Evolutionary conservation across 345 rosid species (phyloP).

Genomic region (Luvunga scandens): DNA sequence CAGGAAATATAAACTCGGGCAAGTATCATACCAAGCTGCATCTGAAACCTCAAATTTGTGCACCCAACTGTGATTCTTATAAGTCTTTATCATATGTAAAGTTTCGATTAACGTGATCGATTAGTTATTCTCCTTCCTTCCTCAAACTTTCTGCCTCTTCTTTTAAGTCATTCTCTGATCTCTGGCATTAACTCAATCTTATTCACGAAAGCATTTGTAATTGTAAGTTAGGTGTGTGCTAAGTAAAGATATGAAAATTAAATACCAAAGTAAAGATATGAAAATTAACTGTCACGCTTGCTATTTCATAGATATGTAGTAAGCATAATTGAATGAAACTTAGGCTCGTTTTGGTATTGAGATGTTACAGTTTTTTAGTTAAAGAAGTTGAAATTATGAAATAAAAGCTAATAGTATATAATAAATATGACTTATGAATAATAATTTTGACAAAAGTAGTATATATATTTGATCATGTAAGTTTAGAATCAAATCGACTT

Average conservation of each 20-base stretch:
- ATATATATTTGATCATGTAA: no score
- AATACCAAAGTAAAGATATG: background rate
- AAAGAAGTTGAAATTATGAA: no score
- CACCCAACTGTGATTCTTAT: no score
- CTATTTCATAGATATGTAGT: background rate
- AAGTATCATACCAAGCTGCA: background rate
- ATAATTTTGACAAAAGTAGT: no score
- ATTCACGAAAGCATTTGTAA: background rate
- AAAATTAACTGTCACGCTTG: background rate
- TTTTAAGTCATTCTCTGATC: background rate
- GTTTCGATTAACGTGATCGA: background rate
- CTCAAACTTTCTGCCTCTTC: conserved; percentile 2
- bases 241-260: background rate
- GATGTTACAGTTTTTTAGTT: no score
- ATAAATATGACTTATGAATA: no score
- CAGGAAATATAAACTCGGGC: background rate
- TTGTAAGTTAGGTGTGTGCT: background rate
- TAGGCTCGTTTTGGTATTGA: no score
- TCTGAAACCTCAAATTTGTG: no score
- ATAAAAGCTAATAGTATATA: no score
- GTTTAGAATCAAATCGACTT: no score
- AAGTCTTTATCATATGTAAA: background rate
- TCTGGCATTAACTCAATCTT: background rate
- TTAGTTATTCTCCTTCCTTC: background rate
- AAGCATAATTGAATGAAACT: background rate